Conservation (phyloP, 495 filamentous ascomycete genomes). For the Penicillium longicatenatum region DNA sequence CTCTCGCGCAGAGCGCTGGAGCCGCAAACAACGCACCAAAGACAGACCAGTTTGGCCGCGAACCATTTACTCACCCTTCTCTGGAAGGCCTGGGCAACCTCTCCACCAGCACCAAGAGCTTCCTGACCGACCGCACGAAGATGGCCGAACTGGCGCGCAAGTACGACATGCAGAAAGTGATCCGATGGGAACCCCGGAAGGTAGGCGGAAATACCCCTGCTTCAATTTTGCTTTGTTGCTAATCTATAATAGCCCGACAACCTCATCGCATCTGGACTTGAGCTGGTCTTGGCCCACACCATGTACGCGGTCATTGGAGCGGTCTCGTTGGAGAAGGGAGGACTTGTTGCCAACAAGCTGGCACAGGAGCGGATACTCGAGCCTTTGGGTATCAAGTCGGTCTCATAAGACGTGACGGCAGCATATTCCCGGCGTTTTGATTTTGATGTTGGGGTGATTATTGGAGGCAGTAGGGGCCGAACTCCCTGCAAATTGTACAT, state of each 20-base stretch:
- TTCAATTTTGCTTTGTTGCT: conserved; percentile 7
- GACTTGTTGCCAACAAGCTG: conserved; percentile 71
- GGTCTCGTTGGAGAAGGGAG: conserved; percentile 80
- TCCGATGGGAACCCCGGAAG: conserved; percentile 84
- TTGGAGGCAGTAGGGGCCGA: conserved; percentile 4
- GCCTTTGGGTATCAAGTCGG: conserved; percentile 47
- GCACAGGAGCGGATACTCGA: conserved; percentile 75
- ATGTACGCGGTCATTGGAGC: conserved; percentile 88
- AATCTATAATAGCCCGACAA: conserved; percentile 62
- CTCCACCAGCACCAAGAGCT: conserved; percentile 52
- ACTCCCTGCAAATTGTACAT: conserved; percentile 28
- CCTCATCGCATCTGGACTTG: conserved; percentile 68
- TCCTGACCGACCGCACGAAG: conserved; percentile 58
- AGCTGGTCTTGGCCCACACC: conserved; percentile 70
- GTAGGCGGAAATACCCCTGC: conserved; percentile 40
- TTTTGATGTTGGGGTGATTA: conserved; percentile 19
- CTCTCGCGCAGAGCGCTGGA: conserved; percentile 58
- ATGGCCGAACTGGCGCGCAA: conserved; percentile 65
- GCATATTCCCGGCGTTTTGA: conserved; percentile 48
- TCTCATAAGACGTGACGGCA: conserved; percentile 36
- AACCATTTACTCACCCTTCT: conserved; percentile 72
- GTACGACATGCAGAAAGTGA: conserved; percentile 69
- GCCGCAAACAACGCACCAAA: conserved; percentile 18
- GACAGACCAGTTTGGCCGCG: conserved; percentile 49
- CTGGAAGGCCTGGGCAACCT: conserved; percentile 73